Evolutionary conservation across 108 stramenopile genomes (phyloP), one percentile per base, ranked within the genome.

Genomic region (Chaetoceros muelleri): DNA sequence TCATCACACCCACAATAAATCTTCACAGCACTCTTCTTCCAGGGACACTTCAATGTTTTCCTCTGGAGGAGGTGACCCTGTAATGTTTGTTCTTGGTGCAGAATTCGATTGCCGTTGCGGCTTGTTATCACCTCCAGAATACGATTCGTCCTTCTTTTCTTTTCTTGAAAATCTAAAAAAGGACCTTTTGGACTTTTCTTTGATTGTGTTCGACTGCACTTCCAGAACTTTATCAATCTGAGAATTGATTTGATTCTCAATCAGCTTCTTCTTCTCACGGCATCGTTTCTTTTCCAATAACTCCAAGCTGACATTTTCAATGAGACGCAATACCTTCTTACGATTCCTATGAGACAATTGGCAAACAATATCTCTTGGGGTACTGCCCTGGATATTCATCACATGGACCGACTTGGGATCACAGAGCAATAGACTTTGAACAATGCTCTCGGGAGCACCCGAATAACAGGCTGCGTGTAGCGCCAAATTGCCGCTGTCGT

Each of bases 381-480:
- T 60, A 64, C 74, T 79, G 17, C 87, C 86, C 52, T 86, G 85
- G 59, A 76, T 62, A 59, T 88, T 93, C 23, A 82, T 71, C 0
- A 71, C 66, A 62, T 74, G 57, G 2, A 84, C 81, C 18, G 82
- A 66, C 57, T 84, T 75, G 0, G 86, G 82, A 70, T 86, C 75
- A 10, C 77, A 69, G 24, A 59, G 47, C 40, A 87, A 26, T 58
- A 92, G 59, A 2, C 44, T 49, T 55, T 80, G 66, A 28, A 88
- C 34, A 22, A 85, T 76, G 0, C 26, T 48, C 28, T 71, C 61
- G 0, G 74, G 67, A 18, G 84, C 68, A 22, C 90, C 90, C 21
- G 90, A 82, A 58, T 85, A 92, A 50, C 76, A 81, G 2, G 86
- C 86, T 24, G 78, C 81, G 70, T 92, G 90, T 47, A 92, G 52